Evolutionary conservation across 106 monocot species (phyloP), one percentile per base, ranked within the genome.

Genomic region (Xerophyta viscosa): DNA sequence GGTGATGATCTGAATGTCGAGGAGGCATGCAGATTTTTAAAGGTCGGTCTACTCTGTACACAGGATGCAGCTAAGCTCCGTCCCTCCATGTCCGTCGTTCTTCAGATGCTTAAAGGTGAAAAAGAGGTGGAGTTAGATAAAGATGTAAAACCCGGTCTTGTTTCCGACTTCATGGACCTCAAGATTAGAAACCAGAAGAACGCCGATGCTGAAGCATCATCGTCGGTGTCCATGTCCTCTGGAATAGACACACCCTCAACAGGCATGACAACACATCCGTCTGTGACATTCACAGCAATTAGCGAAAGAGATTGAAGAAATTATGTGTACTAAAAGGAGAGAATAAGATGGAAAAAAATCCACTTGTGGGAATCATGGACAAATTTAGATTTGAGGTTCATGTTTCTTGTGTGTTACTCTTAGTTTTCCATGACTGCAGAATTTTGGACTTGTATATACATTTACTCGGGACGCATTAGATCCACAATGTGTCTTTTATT

Each of bases 161-260:
- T 85, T 50, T 62, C 48, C 30, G 85, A 85, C 48, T 85, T 85
- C 55, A 72, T 66, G 71, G 76, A 76, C 15, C 64, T 85, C 44
- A 85, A 80, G 48, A 36, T 85, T 17, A 53, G 50, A 50, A 51
- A 49, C 50, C 42, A 56, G 15, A 72, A 60, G 13, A 69, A 61
- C 47, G 30, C 17, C 0, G 21, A 50, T n/a, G 27, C 39, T 26
- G 49, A 47, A 19, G 11, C 9, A 0, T 0, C 2, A 6, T 22
- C 28, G 21, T 63, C 68, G 2, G 50, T 54, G 47, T 59, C 53
- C 4, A 31, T 56, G 29, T 71, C 71, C 13, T 24, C 51, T 46
- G 45, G 50, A 0, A 1, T 52, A 15, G 28, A 2, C 12, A 42
- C 20, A 20, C 27, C 62, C 4, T 23, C 60, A 14, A 72, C 68